Conservation (phyloP, 345 rosid genomes). For the Psidium guajava region DNA sequence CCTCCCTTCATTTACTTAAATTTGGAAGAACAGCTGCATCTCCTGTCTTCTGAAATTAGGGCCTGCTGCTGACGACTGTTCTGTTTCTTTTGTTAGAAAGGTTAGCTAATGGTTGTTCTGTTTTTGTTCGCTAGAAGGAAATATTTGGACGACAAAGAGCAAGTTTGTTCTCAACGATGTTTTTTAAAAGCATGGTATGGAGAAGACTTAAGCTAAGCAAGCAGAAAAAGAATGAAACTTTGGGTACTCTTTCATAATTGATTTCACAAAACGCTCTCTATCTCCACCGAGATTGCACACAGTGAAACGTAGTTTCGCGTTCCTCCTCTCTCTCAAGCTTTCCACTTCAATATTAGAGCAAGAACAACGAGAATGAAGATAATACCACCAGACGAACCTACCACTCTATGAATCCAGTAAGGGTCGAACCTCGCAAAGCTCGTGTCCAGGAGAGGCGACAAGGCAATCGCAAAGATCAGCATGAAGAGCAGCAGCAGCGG, state of each 20-base stretch:
- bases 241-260: neutral
- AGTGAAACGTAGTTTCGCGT: neutral
- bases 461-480: conserved; percentile 37
- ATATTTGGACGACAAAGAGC: neutral
- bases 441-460: conserved; percentile 46
- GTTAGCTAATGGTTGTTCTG: neutral
- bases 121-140: neutral
- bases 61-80: neutral
- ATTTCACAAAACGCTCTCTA: neutral
- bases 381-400: conserved; percentile 86
- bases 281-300: neutral
- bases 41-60: neutral
- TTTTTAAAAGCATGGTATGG: neutral
- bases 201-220: neutral
- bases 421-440: conserved; percentile 64
- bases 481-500: conserved; percentile 46
- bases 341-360: conserved; percentile 41
- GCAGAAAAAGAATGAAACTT: neutral
- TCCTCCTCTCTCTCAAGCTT: neutral
- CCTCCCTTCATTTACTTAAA: neutral
- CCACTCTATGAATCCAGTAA: conserved; percentile 79
- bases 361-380: conserved; percentile 54
- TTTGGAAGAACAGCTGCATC: neutral
- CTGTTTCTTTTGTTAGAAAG: neutral
- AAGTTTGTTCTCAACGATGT: neutral